Conservation (phyloP, 805 yeast species). For the Yamadazyma phyllophila region DNA sequence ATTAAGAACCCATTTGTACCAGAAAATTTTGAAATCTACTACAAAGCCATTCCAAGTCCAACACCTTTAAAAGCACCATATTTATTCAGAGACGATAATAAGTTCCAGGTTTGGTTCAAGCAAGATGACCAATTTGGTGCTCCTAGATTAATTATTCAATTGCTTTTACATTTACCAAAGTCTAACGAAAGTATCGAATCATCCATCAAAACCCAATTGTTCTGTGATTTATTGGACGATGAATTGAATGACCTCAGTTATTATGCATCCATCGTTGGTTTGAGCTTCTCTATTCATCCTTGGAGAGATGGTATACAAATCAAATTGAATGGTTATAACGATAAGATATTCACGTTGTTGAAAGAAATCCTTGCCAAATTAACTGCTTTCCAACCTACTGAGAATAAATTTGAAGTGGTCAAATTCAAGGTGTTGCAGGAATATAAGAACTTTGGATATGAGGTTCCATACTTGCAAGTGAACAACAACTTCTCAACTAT, state of each 20-base stretch:
- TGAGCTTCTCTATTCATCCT: constrained; percentile 53
- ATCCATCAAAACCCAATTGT: constrained; percentile 57
- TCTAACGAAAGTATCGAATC: constrained; percentile 58
- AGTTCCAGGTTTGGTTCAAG: constrained; percentile 76
- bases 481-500: constrained; percentile 60
- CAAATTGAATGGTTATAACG: constrained; percentile 75
- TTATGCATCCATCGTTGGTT: constrained; percentile 81
- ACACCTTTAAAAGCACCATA: constrained; percentile 54
- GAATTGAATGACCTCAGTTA: constrained; percentile 73
- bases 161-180: constrained; percentile 64
- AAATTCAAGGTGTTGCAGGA: constrained; percentile 64
- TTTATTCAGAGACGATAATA: constrained; percentile 51
- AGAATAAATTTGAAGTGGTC: constrained; percentile 61
- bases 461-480: constrained; percentile 77
- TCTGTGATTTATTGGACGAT: constrained; percentile 72
- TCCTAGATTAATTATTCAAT: constrained; percentile 75
- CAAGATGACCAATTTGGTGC: constrained; percentile 85
- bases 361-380: constrained; percentile 58
- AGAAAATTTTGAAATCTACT: constrained; percentile 61
- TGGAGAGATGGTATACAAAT: constrained; percentile 71
- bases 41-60: constrained; percentile 29
- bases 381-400: constrained; percentile 46
- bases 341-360: constrained; percentile 66
- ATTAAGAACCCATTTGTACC: constrained; percentile 79
- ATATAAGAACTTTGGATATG: constrained; percentile 64